These are phyloP conservation scores for Thielaviopsis ethacetica DNA, from an alignment of 2,329 filamentous ascomycete genomes.

Conservation along the genomic window DNA sequence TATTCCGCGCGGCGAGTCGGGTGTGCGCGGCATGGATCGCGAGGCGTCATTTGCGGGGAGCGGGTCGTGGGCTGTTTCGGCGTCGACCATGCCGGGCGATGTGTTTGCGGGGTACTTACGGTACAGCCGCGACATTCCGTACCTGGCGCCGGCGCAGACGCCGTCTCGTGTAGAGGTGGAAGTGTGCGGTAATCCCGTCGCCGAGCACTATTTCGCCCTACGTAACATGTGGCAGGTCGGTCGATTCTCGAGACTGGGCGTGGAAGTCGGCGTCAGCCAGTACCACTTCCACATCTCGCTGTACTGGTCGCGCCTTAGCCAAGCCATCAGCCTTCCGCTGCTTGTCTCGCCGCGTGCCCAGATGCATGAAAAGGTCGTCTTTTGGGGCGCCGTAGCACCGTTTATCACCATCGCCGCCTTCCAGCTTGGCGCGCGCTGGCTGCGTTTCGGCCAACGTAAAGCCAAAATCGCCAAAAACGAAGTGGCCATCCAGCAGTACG, in stretches of 20 bases:
- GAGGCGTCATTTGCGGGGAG: constrained; percentile 16
- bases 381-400: constrained; percentile 25
- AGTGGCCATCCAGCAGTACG: constrained; percentile 4
- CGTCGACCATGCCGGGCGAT: constrained; percentile 16
- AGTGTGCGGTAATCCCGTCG: constrained; percentile 21
- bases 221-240: constrained; percentile 27
- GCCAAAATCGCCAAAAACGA: constrained; percentile 4
- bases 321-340: constrained; percentile 14
- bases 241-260: constrained; percentile 25
- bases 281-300: constrained; percentile 28
- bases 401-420: constrained; percentile 24
- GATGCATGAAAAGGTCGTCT: constrained; percentile 18
- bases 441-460: constrained; percentile 19
- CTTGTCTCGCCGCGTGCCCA: constrained; percentile 15
- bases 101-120: constrained; percentile 22
- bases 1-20: constrained; percentile 19
- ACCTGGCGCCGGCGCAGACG: constrained; percentile 15
- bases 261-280: constrained; percentile 27
- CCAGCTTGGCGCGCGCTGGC: constrained; percentile 16
- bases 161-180: constrained; percentile 26
- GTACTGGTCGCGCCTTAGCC: constrained; percentile 30
- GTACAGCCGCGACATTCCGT: constrained; percentile 21
- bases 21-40: constrained; percentile 23
- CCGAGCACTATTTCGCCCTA: constrained; percentile 24
- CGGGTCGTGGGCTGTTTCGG: constrained; percentile 26